phyloP scores from a whole-genome alignment of 2,329 filamentous ascomycete genomes.

The Herpotrichia juniperi region DNA sequence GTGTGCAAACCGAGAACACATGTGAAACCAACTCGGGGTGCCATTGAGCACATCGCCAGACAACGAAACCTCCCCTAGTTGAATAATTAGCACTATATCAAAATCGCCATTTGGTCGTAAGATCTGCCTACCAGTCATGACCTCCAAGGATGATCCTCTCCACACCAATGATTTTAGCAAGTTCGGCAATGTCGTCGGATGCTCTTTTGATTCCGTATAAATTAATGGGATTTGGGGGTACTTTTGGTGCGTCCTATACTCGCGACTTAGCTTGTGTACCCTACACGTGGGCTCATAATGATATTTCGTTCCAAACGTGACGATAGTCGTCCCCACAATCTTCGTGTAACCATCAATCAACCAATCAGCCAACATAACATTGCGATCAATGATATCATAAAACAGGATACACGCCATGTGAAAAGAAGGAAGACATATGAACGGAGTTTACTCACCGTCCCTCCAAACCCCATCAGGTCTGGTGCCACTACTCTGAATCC shows the following conservation, averaged over 20 bases:
- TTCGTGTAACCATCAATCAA: slow-evolving; percentile 2
- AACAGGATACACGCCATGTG: background rate
- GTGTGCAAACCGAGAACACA: slow-evolving; percentile 82
- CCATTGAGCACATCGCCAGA: slow-evolving; percentile 75
- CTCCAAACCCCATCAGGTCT: slow-evolving; percentile 86
- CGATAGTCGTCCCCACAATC: slow-evolving; percentile 13
- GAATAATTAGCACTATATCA: slow-evolving; percentile 11
- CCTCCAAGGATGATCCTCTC: slow-evolving; percentile 78
- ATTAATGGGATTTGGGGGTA: slow-evolving; percentile 65
- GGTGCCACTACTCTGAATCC: slow-evolving; percentile 81
- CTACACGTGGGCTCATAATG: no score
- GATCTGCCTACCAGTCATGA: slow-evolving; percentile 72
- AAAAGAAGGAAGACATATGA: background rate
- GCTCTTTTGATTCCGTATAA: slow-evolving; percentile 76
- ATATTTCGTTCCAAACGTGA: no score
- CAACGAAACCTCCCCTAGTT: slow-evolving; percentile 72
- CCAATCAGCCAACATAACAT: background rate
- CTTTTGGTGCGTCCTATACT: slow-evolving; percentile 50
- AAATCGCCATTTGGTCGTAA: background rate
- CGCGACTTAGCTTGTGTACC: slow-evolving; percentile 22
- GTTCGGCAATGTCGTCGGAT: slow-evolving; percentile 74
- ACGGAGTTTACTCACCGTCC: slow-evolving; percentile 60
- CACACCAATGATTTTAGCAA: slow-evolving; percentile 65
- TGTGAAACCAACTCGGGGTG: slow-evolving; percentile 74
- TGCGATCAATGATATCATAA: background rate